A percentile compares a stretch with the other conserved stretches of the same genome.
These are phyloP conservation scores for Lactarius hatsudake DNA, from an alignment of 768 basidiomycete genomes.

Conservation along the genomic window DNA sequence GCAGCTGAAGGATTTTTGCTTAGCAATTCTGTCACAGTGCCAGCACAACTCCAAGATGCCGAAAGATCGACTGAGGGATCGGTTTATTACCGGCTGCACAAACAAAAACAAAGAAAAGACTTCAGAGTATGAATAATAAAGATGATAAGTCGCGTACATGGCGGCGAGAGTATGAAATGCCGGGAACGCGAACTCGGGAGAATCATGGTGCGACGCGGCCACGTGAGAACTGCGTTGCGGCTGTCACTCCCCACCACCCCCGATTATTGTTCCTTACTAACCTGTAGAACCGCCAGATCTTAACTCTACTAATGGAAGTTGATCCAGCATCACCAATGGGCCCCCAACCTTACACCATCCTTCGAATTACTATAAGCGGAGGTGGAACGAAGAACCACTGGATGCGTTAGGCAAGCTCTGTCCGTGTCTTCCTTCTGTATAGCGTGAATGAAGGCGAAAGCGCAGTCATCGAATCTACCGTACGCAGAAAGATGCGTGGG, in stretches of 20 bases:
- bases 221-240: not conserved
- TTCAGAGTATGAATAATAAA: too few relatives aligned
- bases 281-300: not conserved
- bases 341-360: slow-evolving; percentile 57
- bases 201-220: not conserved
- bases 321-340: slow-evolving; percentile 16
- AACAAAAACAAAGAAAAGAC: too few relatives aligned
- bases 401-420: slow-evolving; percentile 66
- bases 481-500: slow-evolving; percentile 54
- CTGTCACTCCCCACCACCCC: not conserved
- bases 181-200: too few relatives aligned
- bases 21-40: too few relatives aligned
- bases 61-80: too few relatives aligned
- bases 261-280: not conserved
- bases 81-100: too few relatives aligned
- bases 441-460: not conserved
- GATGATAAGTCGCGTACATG: too few relatives aligned
- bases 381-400: slow-evolving; percentile 76
- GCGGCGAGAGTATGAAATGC: too few relatives aligned
- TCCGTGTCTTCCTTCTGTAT: slow-evolving; percentile 14
- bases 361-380: slow-evolving; percentile 70
- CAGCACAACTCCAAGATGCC: too few relatives aligned
- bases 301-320: slow-evolving; percentile 14
- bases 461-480: slow-evolving; percentile 60
- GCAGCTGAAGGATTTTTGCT: too few relatives aligned